A percentile compares a stretch with the other conserved stretches of the same genome.
Conservation (phyloP, 202 grass and related monocot species). For the Schoenoplectus triqueter region DNA sequence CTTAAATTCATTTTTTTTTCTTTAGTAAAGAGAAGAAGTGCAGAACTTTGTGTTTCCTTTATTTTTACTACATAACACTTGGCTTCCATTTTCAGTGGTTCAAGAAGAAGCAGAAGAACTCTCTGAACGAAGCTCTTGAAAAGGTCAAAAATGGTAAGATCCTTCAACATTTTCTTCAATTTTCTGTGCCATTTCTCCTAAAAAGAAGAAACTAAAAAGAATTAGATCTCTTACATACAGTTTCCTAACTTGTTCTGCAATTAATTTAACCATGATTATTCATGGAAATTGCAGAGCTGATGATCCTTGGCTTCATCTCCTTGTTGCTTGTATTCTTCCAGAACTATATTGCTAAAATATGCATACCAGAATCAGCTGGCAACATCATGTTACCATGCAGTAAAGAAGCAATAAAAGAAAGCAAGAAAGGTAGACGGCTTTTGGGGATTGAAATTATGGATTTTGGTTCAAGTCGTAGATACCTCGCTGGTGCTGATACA, state of each 20-base stretch:
- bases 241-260: background rate
- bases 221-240: background rate
- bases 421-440: constrained; percentile 32
- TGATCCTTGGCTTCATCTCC: constrained; percentile 96
- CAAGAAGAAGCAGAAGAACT: constrained; percentile 71
- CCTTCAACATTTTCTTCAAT: background rate
- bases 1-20: background rate
- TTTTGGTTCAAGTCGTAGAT: constrained; percentile 25
- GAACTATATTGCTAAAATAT: constrained; percentile 54
- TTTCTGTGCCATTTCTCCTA: background rate
- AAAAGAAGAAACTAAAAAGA: background rate
- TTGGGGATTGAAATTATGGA: constrained; percentile 48
- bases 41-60: background rate
- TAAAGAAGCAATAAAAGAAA: background rate
- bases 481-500: background rate
- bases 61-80: background rate
- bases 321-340: constrained; percentile 69
- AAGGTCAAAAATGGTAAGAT: constrained; percentile 78
- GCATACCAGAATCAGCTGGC: constrained; percentile 57
- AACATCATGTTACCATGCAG: constrained; percentile 72
- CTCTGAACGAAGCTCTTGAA: constrained; percentile 84
- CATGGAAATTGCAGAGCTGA: constrained; percentile 72
- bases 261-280: background rate
- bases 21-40: background rate
- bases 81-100: constrained; percentile 53